Percentiles rank a stretch among this genome's conserved stretches.
phyloP scores from a whole-genome alignment of 345 rosid genomes.

The Gossypium sturtianum region DNA sequence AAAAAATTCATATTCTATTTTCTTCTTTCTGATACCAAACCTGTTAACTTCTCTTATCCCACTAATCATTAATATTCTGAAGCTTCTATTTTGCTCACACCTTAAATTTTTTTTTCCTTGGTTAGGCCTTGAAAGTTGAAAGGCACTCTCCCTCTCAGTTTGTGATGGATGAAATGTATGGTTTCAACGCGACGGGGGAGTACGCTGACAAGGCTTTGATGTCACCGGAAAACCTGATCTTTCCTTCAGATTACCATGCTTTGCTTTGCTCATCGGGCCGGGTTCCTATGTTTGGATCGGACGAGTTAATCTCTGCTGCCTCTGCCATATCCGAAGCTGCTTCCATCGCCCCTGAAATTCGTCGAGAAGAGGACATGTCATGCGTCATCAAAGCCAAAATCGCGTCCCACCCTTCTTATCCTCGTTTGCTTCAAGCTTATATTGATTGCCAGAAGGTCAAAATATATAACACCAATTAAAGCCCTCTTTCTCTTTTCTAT shows the following conservation, averaged over 20 bases:
- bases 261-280: constrained; percentile 39
- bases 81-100: neutral
- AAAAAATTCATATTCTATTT: neutral
- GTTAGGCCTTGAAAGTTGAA: neutral
- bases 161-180: constrained; percentile 78
- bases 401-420: constrained; percentile 76
- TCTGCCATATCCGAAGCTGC: constrained; percentile 59
- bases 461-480: neutral
- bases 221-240: constrained; percentile 64
- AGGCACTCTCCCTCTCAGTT: neutral
- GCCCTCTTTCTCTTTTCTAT: neutral
- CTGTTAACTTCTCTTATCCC: neutral
- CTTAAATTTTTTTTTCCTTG: neutral
- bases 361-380: constrained; percentile 36
- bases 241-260: constrained; percentile 43
- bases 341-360: constrained; percentile 52
- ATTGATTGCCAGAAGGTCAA: constrained; percentile 95
- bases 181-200: constrained; percentile 44
- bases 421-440: constrained; percentile 80
- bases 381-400: constrained; percentile 64
- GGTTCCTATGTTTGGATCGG: constrained; percentile 56
- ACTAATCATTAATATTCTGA: neutral
- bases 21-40: neutral
- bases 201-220: constrained; percentile 53
- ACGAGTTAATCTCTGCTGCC: constrained; percentile 51